phyloP scores from a whole-genome alignment of 225 moss, liverwort and hornwort species.

The Marchantia polymorpha region DNA sequence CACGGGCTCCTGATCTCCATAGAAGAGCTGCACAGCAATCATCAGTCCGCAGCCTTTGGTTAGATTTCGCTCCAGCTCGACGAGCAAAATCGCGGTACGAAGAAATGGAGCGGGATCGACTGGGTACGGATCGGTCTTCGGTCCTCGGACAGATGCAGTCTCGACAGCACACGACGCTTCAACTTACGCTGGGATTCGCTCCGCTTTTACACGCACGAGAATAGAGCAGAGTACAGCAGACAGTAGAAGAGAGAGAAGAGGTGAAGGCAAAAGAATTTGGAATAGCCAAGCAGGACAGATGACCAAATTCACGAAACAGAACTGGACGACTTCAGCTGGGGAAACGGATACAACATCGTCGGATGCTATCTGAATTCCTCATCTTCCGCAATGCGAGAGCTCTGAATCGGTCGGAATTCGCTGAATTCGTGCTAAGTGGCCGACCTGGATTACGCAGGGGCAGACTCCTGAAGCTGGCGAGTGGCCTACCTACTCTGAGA shows the following conservation, averaged over 20 bases:
- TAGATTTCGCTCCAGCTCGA: too few species aligned
- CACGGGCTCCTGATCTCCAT: conserved; percentile 44
- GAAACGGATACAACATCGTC: too few species aligned
- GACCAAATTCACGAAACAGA: conserved; percentile 15
- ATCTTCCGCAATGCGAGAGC: too few species aligned
- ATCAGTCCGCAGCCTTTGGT: too few species aligned
- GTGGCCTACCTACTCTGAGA: too few species aligned
- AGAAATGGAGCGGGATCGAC: too few species aligned
- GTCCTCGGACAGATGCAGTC: conserved; percentile 11
- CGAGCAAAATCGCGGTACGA: too few species aligned
- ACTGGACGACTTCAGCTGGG: conserved; percentile 6
- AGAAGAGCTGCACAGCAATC: conserved; percentile 42
- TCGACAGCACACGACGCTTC: conserved; percentile 11
- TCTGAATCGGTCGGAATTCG: too few species aligned
- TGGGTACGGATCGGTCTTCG: not conserved
- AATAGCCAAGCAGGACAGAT: conserved; percentile 18
- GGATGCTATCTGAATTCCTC: too few species aligned
- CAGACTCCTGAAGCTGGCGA: too few species aligned
- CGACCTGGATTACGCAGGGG: too few species aligned
- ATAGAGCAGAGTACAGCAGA: not conserved
- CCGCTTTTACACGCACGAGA: not conserved
- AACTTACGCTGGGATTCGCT: conserved; percentile 7
- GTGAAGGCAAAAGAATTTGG: not conserved
- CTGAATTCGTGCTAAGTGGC: too few species aligned
- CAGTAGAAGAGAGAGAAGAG: not conserved